phyloP scores from a whole-genome alignment of 2,329 filamentous ascomycete species.

The Botrytis fabae region DNA sequence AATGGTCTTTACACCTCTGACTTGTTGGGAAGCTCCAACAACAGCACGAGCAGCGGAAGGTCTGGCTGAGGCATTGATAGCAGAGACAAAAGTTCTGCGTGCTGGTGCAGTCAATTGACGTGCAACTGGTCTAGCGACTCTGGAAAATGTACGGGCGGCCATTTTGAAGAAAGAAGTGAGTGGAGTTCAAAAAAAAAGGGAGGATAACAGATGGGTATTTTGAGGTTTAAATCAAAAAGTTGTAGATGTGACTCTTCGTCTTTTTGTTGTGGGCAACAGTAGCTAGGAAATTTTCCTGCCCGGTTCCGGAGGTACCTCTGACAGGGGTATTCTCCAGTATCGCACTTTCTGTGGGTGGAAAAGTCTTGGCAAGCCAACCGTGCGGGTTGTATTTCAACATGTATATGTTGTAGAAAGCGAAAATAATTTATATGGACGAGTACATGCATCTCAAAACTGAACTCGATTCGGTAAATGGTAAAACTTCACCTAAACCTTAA shows the following conservation, averaged over 20 bases:
- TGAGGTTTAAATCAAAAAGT: conserved; percentile 20
- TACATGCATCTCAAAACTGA: not conserved
- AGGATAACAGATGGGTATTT: conserved; percentile 19
- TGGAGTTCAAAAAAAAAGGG: conserved; percentile 26
- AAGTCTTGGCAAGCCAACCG: conserved; percentile 9
- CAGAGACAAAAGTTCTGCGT: conserved; percentile 63
- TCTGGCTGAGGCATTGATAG: conserved; percentile 56
- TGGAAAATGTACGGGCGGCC: conserved; percentile 75
- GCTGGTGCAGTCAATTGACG: conserved; percentile 63
- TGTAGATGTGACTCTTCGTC: conserved; percentile 17
- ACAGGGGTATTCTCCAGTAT: conserved; percentile 22
- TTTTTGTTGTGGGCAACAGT: conserved; percentile 18
- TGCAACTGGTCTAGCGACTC: conserved; percentile 63
- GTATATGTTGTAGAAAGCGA: not conserved
- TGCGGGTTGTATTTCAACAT: conserved; percentile 3
- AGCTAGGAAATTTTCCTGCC: conserved; percentile 14
- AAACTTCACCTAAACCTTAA: not conserved
- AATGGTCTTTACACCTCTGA: conserved; percentile 94
- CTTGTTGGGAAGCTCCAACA: conserved; percentile 50
- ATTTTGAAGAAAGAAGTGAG: conserved; percentile 51
- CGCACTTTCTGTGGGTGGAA: not conserved
- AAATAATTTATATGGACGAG: not conserved
- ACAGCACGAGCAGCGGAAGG: conserved; percentile 52
- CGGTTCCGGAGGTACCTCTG: conserved; percentile 13
- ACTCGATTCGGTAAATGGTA: not conserved